phyloP scores from a whole-genome alignment of 345 rosid genomes.

The Jatropha curcas region DNA sequence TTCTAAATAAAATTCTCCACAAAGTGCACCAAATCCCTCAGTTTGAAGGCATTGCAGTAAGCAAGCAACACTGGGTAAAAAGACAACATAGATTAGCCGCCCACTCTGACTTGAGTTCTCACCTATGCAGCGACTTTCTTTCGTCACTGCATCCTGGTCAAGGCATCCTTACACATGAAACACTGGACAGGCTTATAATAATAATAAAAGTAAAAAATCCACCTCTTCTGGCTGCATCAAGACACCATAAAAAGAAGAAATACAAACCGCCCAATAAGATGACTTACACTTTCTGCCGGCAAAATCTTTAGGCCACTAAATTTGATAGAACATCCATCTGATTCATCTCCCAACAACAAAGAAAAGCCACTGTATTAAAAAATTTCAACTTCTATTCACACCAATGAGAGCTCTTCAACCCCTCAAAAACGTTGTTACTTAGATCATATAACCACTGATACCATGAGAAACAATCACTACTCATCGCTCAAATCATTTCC shows the following conservation, averaged over 20 bases:
- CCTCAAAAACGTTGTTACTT: neutral
- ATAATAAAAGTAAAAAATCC: neutral
- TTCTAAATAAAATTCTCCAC: too few species aligned
- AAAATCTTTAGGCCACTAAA: neutral
- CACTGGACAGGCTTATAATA: too few species aligned
- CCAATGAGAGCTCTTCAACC: neutral
- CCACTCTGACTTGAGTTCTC: neutral
- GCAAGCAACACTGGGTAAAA: neutral
- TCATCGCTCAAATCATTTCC: neutral
- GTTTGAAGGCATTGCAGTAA: neutral
- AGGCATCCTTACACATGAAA: neutral
- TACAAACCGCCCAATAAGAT: neutral
- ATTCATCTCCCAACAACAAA: neutral
- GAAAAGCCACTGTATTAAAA: neutral
- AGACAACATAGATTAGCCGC: neutral
- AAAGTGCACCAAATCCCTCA: too few species aligned
- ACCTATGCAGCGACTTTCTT: neutral
- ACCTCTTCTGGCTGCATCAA: neutral
- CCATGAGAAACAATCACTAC: neutral
- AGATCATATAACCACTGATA: neutral
- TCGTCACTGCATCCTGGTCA: too few species aligned
- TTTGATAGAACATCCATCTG: neutral
- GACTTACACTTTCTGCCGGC: neutral
- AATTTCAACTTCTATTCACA: neutral
- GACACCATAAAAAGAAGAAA: neutral